A percentile compares a stretch with the other conserved stretches of the same genome.
These are phyloP conservation scores for Xerophyta viscosa DNA, from an alignment of 106 monocot genomes.

Conservation along the genomic window DNA sequence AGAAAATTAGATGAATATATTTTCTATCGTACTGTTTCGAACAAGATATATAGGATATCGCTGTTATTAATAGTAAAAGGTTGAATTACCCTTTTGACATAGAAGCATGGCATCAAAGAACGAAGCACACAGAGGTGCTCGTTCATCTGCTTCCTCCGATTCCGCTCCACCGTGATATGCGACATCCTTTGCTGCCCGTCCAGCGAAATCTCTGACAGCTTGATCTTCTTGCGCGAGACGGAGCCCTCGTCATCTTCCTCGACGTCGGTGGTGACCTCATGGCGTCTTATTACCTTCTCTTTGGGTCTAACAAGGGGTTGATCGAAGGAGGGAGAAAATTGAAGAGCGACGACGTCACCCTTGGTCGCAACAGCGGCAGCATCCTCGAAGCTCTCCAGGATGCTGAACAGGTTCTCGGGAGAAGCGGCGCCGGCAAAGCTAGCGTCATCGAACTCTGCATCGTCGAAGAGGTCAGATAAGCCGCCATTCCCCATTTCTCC, in stretches of 20 bases:
- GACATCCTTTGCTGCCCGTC: slow-evolving; percentile 48
- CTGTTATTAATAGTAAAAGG: neutral
- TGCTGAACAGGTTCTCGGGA: slow-evolving; percentile 62
- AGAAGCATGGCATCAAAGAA: slow-evolving; percentile 84
- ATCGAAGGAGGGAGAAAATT: slow-evolving; percentile 18
- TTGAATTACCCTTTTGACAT: slow-evolving; percentile 69
- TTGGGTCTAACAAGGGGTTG: slow-evolving; percentile 8
- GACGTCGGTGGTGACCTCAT: no score
- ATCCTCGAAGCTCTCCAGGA: slow-evolving; percentile 47
- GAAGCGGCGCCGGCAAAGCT: slow-evolving; percentile 19
- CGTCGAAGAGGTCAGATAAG: slow-evolving; percentile 40
- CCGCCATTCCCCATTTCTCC: slow-evolving; percentile 5
- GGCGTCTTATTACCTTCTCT: no score
- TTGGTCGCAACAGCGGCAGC: no score
- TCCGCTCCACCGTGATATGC: slow-evolving; percentile 87
- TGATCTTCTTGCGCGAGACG: slow-evolving; percentile 35
- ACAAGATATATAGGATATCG: no score
- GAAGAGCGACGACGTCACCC: slow-evolving; percentile 1
- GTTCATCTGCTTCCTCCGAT: slow-evolving; percentile 92
- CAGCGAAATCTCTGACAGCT: neutral
- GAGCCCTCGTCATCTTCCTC: slow-evolving; percentile 15
- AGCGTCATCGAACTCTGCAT: slow-evolving; percentile 17
- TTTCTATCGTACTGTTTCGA: neutral
- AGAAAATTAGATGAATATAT: neutral
- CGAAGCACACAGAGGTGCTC: slow-evolving; percentile 51